Conservation (phyloP, 2,329 filamentous ascomycete genomes). For the Anisogramma anomala region DNA sequence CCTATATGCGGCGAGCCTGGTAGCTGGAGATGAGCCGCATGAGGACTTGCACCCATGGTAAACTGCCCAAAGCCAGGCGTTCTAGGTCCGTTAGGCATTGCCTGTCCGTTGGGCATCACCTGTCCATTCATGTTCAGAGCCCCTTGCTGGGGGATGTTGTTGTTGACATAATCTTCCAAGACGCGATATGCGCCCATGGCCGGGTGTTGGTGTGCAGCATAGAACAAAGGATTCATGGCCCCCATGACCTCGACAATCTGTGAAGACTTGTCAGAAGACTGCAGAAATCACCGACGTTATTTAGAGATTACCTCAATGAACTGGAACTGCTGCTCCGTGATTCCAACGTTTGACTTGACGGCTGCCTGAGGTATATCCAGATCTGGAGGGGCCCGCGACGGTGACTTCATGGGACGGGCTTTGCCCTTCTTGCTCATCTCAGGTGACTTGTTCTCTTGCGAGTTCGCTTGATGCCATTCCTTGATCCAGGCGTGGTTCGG, state of each 20-base stretch:
- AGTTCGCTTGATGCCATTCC: slow-evolving; percentile 51
- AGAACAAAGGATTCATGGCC: slow-evolving; percentile 54
- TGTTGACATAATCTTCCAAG: slow-evolving; percentile 47
- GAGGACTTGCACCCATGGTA: slow-evolving; percentile 47
- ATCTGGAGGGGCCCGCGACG: slow-evolving; percentile 46
- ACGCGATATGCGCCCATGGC: slow-evolving; percentile 44
- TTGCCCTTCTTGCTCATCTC: slow-evolving; percentile 60
- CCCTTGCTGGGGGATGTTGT: slow-evolving; percentile 30
- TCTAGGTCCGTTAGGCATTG: slow-evolving; percentile 25
- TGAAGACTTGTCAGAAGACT: slow-evolving; percentile 18
- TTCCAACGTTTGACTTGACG: slow-evolving; percentile 44
- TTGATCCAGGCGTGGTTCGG: slow-evolving; percentile 54
- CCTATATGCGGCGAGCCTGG: slow-evolving; percentile 51
- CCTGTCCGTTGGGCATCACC: slow-evolving; percentile 30
- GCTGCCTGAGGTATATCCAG: slow-evolving; percentile 48
- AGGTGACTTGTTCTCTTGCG: slow-evolving; percentile 47
- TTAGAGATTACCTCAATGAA: slow-evolving; percentile 46
- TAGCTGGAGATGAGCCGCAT: slow-evolving; percentile 46
- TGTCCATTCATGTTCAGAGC: slow-evolving; percentile 36
- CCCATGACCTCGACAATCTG: slow-evolving; percentile 56
- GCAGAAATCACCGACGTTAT: neutral
- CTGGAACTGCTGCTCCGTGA: slow-evolving; percentile 49
- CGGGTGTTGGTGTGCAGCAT: slow-evolving; percentile 28
- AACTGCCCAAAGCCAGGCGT: slow-evolving; percentile 48
- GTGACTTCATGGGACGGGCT: slow-evolving; percentile 46